Percentiles rank a stretch among this genome's conserved stretches.
phyloP scores from a whole-genome alignment of 1,139 yeast genomes.

The Lodderomyces elongisporus region DNA sequence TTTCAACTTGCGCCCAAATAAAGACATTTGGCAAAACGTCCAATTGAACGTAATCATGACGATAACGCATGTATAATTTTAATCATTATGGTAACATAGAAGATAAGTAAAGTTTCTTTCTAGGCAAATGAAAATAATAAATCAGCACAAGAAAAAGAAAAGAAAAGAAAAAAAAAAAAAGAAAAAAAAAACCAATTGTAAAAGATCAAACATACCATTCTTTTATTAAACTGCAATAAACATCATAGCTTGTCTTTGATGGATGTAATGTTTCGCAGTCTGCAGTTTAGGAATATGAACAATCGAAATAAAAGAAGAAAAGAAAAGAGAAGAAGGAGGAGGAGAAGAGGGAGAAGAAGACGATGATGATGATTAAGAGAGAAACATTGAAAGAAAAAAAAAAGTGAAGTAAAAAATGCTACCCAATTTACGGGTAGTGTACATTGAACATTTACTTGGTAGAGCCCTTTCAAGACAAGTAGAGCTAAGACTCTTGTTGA shows the following conservation, averaged over 20 bases:
- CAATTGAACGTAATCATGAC: constrained; percentile 34
- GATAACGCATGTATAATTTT: constrained; percentile 36
- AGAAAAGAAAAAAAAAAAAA: no score
- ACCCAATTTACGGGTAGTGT: no score
- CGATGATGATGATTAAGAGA: no score
- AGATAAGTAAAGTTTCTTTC: background rate
- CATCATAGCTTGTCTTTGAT: no score
- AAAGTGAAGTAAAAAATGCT: no score
- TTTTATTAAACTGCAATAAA: background rate
- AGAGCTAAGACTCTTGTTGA: no score
- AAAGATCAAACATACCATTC: background rate
- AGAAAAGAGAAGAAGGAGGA: no score
- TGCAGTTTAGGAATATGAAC: background rate
- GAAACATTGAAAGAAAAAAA: no score
- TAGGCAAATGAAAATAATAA: background rate
- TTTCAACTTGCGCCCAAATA: constrained; percentile 28
- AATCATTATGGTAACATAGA: constrained; percentile 15
- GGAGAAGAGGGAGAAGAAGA: no score
- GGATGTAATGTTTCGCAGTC: background rate
- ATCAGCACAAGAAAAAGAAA: background rate
- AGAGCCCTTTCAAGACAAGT: no score
- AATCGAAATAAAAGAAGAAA: background rate
- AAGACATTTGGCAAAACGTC: constrained; percentile 31
- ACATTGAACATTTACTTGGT: no score
- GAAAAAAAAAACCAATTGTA: no score